phyloP scores from a whole-genome alignment of 192 early-diverging fungal species.

The Ambispora gerdemannii region DNA sequence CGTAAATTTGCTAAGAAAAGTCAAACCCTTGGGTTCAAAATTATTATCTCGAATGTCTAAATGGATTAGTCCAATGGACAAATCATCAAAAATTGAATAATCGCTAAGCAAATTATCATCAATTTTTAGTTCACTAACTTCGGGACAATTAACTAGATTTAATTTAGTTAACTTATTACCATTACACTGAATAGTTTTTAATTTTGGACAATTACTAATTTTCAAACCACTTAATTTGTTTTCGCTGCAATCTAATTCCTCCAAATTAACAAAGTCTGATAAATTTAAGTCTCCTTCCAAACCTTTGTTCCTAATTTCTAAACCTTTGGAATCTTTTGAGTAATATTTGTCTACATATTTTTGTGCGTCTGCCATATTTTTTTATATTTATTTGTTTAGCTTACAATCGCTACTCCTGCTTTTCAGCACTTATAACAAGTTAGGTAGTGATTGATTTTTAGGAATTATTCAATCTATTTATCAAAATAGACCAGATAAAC shows the following conservation, averaged over 20 bases:
- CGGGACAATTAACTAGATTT: neutral
- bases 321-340: neutral
- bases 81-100: neutral
- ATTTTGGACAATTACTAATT: neutral
- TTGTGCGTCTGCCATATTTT: neutral
- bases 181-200: neutral
- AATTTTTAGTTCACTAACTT: neutral
- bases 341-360: neutral
- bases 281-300: constrained; percentile 7
- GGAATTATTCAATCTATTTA: too few relatives aligned
- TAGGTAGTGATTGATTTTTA: neutral
- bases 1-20: neutral
- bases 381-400: too few relatives aligned
- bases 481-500: too few relatives aligned
- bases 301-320: neutral
- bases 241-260: neutral
- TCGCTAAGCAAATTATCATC: neutral
- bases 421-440: neutral
- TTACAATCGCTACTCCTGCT: neutral
- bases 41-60: neutral
- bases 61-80: neutral
- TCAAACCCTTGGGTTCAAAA: constrained; percentile 6
- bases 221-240: neutral
- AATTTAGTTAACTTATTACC: neutral
- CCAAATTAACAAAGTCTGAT: constrained; percentile 12